A percentile compares a stretch with the other conserved stretches of the same genome.
Evolutionary conservation across 1,284 basidiomycete species (phyloP).

Genomic region (Cutaneotrichosporon curvatum): DNA sequence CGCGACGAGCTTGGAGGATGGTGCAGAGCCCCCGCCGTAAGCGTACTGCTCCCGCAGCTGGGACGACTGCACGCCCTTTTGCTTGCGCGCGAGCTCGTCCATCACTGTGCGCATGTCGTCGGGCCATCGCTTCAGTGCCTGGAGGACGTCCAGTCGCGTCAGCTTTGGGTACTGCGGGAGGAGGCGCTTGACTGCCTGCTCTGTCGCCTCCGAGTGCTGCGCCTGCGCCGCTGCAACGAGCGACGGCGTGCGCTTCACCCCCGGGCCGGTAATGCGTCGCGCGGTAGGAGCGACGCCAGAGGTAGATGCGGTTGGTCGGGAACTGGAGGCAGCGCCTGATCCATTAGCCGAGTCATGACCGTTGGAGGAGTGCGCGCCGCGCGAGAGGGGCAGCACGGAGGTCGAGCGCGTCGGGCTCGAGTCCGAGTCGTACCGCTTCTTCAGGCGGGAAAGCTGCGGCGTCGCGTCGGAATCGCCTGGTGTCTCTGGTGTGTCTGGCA

Average conservation of each 20-base stretch:
- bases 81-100: background rate
- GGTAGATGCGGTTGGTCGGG: background rate
- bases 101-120: constrained; percentile 12
- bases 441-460: constrained; percentile 20
- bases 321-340: too few species aligned
- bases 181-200: constrained; percentile 13
- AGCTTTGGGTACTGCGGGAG: constrained; percentile 20
- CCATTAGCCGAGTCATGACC: too few species aligned
- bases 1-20: too few species aligned
- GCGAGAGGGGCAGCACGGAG: too few species aligned
- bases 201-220: constrained; percentile 13
- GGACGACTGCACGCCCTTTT: background rate
- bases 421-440: constrained; percentile 18
- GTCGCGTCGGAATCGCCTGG: constrained; percentile 14
- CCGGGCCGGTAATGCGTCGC: background rate
- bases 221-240: constrained; percentile 9
- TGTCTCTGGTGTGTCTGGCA: too few species aligned
- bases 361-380: too few species aligned
- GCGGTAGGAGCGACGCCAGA: background rate
- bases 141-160: constrained; percentile 8
- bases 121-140: constrained; percentile 12
- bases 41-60: too few species aligned
- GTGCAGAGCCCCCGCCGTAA: too few species aligned
- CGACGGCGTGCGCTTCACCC: background rate
- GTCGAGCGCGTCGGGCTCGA: constrained; percentile 2